Evolutionary conservation across 176 grass and related monocot species (phyloP).

Genomic region (Aegilops sharonensis): DNA sequence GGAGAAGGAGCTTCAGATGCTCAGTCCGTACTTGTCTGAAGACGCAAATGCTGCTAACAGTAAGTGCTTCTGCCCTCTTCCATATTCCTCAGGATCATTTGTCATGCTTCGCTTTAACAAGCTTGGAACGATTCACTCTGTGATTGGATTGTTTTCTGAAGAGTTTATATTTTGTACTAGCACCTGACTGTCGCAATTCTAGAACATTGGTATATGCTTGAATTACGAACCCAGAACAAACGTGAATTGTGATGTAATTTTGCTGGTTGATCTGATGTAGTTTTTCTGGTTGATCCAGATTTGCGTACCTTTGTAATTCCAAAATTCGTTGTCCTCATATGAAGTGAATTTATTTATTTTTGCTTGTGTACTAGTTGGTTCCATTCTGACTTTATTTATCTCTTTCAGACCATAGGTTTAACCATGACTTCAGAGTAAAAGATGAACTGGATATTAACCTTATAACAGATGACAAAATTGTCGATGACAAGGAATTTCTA

Average conservation of each 20-base stretch:
- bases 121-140: not conserved
- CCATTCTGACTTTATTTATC: slow-evolving; percentile 5
- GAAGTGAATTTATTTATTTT: not conserved
- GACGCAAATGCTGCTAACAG: slow-evolving; percentile 17
- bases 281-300: not conserved
- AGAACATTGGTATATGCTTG: not conserved
- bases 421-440: slow-evolving; percentile 29
- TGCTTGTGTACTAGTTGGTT: slow-evolving; percentile 6
- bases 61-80: slow-evolving; percentile 28
- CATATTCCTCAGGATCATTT: not conserved
- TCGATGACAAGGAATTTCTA: slow-evolving; percentile 44
- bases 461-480: slow-evolving; percentile 35
- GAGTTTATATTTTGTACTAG: not conserved
- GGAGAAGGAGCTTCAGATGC: slow-evolving; percentile 67
- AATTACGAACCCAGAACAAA: not conserved
- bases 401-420: slow-evolving; percentile 43
- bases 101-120: not conserved
- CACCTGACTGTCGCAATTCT: not conserved
- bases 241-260: slow-evolving; percentile 10
- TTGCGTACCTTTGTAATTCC: not conserved
- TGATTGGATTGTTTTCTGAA: not conserved
- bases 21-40: slow-evolving; percentile 44
- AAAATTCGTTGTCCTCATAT: not conserved
- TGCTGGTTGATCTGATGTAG: not conserved
- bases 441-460: slow-evolving; percentile 4